phyloP scores from a whole-genome alignment of 352 stramenopile genomes.

The Phytopythium litorale region DNA sequence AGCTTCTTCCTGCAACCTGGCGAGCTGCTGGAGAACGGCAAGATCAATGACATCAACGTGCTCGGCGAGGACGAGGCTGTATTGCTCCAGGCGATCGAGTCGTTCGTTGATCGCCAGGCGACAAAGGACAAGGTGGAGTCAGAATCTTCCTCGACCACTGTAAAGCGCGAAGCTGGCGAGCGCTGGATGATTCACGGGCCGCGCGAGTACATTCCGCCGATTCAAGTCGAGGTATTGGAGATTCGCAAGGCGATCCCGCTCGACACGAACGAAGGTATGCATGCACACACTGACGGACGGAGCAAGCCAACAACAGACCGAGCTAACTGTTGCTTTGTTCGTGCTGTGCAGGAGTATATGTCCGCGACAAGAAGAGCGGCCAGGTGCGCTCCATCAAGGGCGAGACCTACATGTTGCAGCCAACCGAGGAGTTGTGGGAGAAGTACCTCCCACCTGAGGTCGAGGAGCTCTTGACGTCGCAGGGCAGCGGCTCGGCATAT shows the following conservation, averaged over 20 bases:
- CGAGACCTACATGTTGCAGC: conserved; percentile 80
- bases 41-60: conserved; percentile 62
- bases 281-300: conserved; percentile 1
- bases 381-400: conserved; percentile 71
- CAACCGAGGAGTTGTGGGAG: conserved; percentile 69
- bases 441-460: conserved; percentile 64
- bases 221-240: conserved; percentile 72
- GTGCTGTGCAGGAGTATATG: conserved; percentile 47
- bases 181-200: conserved; percentile 82
- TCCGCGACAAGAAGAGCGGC: conserved; percentile 71
- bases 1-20: conserved; percentile 72
- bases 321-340: background rate
- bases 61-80: conserved; percentile 78
- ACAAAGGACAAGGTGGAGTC: conserved; percentile 16
- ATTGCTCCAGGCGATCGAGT: conserved; percentile 64
- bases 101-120: conserved; percentile 46
- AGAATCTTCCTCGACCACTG: background rate
- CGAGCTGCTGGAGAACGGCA: conserved; percentile 54
- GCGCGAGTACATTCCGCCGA: conserved; percentile 74
- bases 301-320: background rate
- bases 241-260: conserved; percentile 74
- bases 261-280: conserved; percentile 55
- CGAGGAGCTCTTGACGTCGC: conserved; percentile 55
- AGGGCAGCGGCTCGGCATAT: conserved; percentile 55
- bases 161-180: conserved; percentile 59